Conservation (phyloP, 805 yeast genomes). For the Candida tibetensis region DNA sequence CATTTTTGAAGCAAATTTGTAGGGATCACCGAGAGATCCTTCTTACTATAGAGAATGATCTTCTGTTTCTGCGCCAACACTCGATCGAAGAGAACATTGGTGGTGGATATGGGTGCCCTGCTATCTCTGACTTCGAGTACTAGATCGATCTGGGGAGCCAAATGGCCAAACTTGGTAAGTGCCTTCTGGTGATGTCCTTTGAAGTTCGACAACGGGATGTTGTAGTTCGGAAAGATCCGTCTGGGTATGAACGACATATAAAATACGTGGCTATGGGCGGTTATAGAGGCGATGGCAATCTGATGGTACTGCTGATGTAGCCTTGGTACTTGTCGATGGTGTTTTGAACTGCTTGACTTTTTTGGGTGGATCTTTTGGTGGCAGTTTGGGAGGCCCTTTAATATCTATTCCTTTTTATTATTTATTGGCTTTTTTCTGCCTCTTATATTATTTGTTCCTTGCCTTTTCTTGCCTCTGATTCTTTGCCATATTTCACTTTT, state of each 20-base stretch:
- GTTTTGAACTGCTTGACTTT: no score
- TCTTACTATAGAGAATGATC: slow-evolving; percentile 74
- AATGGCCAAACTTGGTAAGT: slow-evolving; percentile 56
- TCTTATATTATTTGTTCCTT: no score
- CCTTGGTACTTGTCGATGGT: neutral
- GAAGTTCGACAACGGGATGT: slow-evolving; percentile 70
- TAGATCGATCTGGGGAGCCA: slow-evolving; percentile 78
- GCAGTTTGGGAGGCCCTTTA: no score
- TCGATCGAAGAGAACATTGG: slow-evolving; percentile 74
- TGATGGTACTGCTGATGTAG: neutral
- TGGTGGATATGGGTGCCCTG: slow-evolving; percentile 82
- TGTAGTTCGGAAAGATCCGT: slow-evolving; percentile 66
- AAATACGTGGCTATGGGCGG: neutral
- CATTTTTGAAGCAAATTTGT: slow-evolving; percentile 29
- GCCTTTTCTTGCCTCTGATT: no score
- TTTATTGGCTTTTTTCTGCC: no score
- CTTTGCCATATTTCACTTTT: no score
- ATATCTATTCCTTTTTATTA: no score
- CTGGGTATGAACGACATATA: slow-evolving; percentile 61
- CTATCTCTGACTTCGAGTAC: slow-evolving; percentile 85
- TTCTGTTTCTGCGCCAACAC: slow-evolving; percentile 54
- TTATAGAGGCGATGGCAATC: neutral
- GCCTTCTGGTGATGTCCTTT: slow-evolving; percentile 91
- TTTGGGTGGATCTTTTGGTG: no score
- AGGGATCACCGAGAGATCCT: slow-evolving; percentile 55